These are phyloP conservation scores for Zalerion maritima DNA, from an alignment of 495 filamentous ascomycete species.

Conservation along the genomic window DNA sequence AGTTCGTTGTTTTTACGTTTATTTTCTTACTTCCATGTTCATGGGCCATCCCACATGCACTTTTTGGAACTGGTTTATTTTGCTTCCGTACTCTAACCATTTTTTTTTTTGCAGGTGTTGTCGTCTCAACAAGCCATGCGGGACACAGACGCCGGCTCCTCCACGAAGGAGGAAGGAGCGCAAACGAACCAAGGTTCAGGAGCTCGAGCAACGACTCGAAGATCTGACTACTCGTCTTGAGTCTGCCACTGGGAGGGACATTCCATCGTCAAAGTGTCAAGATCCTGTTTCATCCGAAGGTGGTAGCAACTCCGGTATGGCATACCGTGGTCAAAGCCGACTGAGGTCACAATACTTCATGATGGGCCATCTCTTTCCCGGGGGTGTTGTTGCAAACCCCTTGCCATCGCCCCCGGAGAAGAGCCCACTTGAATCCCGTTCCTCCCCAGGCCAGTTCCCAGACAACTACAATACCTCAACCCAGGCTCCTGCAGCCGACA, in stretches of 20 bases:
- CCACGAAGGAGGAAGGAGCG: constrained; percentile 17
- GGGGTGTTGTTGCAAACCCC: too few relatives aligned
- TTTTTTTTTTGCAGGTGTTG: constrained; percentile 11
- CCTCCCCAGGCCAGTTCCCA: too few relatives aligned
- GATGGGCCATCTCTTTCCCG: too few relatives aligned
- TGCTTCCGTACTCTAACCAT: too few relatives aligned
- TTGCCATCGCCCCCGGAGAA: too few relatives aligned
- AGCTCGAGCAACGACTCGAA: constrained; percentile 17
- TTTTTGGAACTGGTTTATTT: neutral
- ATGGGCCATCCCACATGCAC: neutral
- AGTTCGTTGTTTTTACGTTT: neutral
- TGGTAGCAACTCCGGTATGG: neutral
- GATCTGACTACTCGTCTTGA: constrained; percentile 15
- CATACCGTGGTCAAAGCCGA: neutral
- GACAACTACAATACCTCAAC: neutral
- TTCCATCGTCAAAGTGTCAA: too few relatives aligned
- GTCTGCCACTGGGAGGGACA: constrained; percentile 2
- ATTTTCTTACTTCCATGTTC: neutral
- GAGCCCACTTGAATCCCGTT: too few relatives aligned
- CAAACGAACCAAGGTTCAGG: constrained; percentile 16
- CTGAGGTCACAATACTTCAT: too few relatives aligned
- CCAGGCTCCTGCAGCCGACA: neutral
- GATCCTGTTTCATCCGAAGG: too few relatives aligned
- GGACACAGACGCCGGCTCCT: constrained; percentile 15
- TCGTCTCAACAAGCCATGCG: constrained; percentile 15